A percentile compares a stretch with the other conserved stretches of the same genome.
These are phyloP conservation scores for Tulasnella calospora DNA, from an alignment of 768 basidiomycete species.

Conservation along the genomic window DNA sequence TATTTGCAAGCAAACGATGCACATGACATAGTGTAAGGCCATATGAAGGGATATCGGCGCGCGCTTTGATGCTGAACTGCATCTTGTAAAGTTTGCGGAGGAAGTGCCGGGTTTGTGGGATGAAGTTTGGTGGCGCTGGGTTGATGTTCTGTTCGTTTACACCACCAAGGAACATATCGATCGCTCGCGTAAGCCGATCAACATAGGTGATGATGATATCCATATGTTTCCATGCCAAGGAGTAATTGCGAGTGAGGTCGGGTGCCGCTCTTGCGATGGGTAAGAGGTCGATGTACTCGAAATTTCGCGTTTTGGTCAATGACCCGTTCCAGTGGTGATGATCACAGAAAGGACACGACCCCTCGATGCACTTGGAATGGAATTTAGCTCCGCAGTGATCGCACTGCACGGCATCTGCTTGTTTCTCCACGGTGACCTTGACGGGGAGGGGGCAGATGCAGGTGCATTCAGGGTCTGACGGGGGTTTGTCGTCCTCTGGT, in stretches of 20 bases:
- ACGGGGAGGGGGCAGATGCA: constrained; percentile 77
- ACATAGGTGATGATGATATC: constrained; percentile 75
- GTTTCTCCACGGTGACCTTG: constrained; percentile 9
- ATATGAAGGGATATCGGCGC: constrained; percentile 57
- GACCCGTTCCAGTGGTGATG: constrained; percentile 90
- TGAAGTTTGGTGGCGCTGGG: constrained; percentile 33
- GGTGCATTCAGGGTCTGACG: constrained; percentile 74
- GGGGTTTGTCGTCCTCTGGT: constrained; percentile 73
- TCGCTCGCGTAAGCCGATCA: constrained; percentile 65
- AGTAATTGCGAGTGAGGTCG: constrained; percentile 71
- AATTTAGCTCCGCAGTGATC: constrained; percentile 80
- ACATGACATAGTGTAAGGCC: constrained; percentile 77
- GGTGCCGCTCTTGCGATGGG: constrained; percentile 67
- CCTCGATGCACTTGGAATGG: constrained; percentile 78
- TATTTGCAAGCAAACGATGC: constrained; percentile 65
- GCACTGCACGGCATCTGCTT: constrained; percentile 81
- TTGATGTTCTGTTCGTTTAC: constrained; percentile 38
- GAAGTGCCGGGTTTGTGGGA: constrained; percentile 75
- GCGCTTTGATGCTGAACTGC: constrained; percentile 75
- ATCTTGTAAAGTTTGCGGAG: constrained; percentile 88
- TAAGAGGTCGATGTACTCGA: constrained; percentile 77
- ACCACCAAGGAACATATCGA: constrained; percentile 75
- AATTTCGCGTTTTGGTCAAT: constrained; percentile 73
- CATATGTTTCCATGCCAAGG: constrained; percentile 72
- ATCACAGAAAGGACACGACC: constrained; percentile 87